phyloP scores from a whole-genome alignment of 257 asterid genomes.

The Fraxinus excelsior region DNA sequence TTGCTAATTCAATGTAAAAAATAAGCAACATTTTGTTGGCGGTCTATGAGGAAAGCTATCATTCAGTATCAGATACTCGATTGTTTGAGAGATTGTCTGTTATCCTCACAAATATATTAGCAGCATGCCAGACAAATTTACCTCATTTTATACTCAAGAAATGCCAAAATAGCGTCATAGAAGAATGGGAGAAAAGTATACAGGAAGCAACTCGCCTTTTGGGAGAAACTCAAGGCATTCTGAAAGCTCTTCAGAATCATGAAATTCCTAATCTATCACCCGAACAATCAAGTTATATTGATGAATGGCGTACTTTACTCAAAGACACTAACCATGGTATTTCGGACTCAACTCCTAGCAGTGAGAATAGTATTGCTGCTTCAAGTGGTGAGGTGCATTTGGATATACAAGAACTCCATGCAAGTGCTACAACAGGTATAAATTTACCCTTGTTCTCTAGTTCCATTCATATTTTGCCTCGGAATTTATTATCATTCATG shows the following conservation, averaged over 20 bases:
- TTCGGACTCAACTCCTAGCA: not conserved
- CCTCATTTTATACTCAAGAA: not conserved
- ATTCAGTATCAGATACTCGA: not conserved
- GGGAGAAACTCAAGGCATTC: not conserved
- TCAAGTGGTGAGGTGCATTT: not conserved
- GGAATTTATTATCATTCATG: no score
- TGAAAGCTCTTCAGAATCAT: not conserved
- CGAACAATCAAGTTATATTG: not conserved
- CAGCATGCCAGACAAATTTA: not conserved
- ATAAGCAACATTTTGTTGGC: not conserved
- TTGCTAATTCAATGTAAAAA: no score
- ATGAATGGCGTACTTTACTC: not conserved
- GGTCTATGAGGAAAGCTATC: not conserved
- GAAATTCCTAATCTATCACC: not conserved
- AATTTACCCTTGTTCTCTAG: not conserved
- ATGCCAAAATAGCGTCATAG: not conserved
- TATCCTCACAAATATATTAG: not conserved
- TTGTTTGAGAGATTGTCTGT: not conserved
- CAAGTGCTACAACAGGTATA: not conserved
- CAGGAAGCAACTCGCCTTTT: not conserved
- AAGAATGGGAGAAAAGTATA: not conserved
- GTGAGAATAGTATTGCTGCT: not conserved
- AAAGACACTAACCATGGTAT: not conserved
- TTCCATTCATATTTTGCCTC: no score
- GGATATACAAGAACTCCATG: not conserved